These are phyloP conservation scores for Clohesyomyces aquaticus DNA, from an alignment of 495 filamentous ascomycete species.

Conservation along the genomic window DNA sequence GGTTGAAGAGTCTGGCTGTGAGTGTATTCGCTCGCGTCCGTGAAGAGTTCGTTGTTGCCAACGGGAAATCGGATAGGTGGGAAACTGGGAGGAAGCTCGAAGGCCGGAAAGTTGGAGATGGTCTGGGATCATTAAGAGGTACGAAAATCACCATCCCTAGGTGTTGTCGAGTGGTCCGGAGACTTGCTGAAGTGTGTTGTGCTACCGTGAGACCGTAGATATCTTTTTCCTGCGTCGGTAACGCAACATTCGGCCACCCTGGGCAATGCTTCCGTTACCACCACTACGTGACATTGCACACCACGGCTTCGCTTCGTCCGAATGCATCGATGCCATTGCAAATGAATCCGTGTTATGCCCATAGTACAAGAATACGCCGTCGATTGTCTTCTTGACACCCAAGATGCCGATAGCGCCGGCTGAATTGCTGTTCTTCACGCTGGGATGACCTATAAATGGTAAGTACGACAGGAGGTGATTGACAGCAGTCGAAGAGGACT, in stretches of 20 bases:
- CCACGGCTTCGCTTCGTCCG: constrained; percentile 66
- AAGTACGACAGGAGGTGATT: constrained; percentile 19
- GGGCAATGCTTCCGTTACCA: constrained; percentile 45
- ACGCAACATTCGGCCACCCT: constrained; percentile 46
- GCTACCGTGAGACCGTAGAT: constrained; percentile 1
- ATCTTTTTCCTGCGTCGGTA: constrained; percentile 33
- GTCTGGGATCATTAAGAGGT: no score
- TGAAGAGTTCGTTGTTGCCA: no score
- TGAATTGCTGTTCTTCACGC: constrained; percentile 70
- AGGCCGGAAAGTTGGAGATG: no score
- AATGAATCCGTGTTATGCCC: constrained; percentile 94
- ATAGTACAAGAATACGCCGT: constrained; percentile 78
- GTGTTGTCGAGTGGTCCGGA: no score
- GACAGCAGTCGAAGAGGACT: constrained; percentile 20
- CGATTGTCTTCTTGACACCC: constrained; percentile 73
- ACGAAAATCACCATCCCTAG: no score
- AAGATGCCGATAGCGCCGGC: constrained; percentile 81
- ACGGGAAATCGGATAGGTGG: no score
- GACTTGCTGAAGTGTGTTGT: background rate
- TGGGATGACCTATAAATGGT: constrained; percentile 63
- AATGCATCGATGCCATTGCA: constrained; percentile 84
- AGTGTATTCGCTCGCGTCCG: no score
- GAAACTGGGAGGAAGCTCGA: no score
- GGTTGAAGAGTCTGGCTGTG: no score
- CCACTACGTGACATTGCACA: constrained; percentile 80